Conservation (phyloP, 2,329 filamentous ascomycete genomes). For the Ophiocordyceps camponoti-saundersi region DNA sequence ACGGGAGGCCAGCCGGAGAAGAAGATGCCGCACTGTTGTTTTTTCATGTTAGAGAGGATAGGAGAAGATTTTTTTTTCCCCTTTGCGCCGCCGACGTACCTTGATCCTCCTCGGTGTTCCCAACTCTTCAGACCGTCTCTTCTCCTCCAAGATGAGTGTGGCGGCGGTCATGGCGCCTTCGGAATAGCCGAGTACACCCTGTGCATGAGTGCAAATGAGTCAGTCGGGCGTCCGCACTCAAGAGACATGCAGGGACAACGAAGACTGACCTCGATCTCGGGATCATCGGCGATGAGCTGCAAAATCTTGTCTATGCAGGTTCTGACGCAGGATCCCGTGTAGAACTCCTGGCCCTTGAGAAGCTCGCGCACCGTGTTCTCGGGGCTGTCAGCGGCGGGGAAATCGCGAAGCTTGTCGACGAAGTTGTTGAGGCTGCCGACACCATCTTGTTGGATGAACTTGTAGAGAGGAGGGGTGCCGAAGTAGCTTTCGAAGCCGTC, state of each 20-base stretch:
- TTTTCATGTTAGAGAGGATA: too few species aligned
- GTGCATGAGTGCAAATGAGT: background rate
- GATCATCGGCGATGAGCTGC: slow-evolving; percentile 25
- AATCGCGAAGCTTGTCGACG: slow-evolving; percentile 33
- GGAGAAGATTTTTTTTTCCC: too few species aligned
- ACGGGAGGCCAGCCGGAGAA: slow-evolving; percentile 37
- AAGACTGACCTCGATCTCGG: slow-evolving; percentile 12
- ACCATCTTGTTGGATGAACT: slow-evolving; percentile 33
- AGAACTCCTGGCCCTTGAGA: slow-evolving; percentile 14
- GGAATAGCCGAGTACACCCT: slow-evolving; percentile 41
- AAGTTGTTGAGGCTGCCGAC: slow-evolving; percentile 25
- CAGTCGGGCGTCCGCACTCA: background rate
- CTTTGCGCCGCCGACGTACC: slow-evolving; percentile 10
- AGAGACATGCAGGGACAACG: too few species aligned
- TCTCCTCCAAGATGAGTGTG: slow-evolving; percentile 33
- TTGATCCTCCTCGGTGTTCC: slow-evolving; percentile 18
- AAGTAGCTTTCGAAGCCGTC: slow-evolving; percentile 40
- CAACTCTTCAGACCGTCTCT: slow-evolving; percentile 15
- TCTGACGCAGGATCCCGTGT: slow-evolving; percentile 4
- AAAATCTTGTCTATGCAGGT: slow-evolving; percentile 13
- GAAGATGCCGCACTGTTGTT: slow-evolving; percentile 26
- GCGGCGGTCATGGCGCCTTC: slow-evolving; percentile 40
- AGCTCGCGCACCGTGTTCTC: slow-evolving; percentile 40
- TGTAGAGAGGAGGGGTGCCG: slow-evolving; percentile 34
- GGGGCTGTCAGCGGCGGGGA: slow-evolving; percentile 30